Evolutionary conservation across 495 filamentous ascomycete genomes (phyloP).

Genomic region (Aspergillus kassunensis): DNA sequence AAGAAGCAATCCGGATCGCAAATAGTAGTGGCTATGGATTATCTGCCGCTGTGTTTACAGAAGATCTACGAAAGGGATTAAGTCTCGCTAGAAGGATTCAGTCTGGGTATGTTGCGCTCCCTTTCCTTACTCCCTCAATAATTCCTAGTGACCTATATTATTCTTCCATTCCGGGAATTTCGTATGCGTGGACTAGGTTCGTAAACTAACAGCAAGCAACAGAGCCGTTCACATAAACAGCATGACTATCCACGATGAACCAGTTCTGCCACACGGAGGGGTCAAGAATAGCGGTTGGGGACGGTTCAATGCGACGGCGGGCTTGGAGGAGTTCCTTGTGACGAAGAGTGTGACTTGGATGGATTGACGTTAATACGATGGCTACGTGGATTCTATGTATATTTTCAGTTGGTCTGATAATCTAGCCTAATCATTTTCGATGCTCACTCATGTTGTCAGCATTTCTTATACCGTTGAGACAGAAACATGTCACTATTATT

Average conservation of each 20-base stretch:
- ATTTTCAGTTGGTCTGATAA: no score
- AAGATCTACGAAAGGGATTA: conserved; percentile 40
- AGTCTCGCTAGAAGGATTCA: conserved; percentile 43
- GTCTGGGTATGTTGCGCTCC: conserved; percentile 33
- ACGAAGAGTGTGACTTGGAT: conserved; percentile 80
- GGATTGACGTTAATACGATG: conserved; percentile 21
- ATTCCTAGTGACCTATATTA: no score
- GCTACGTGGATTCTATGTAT: not conserved
- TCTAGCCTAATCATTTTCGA: not conserved
- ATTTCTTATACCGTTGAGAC: no score
- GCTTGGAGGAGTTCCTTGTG: conserved; percentile 70
- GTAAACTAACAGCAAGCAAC: not conserved
- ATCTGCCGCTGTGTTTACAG: conserved; percentile 45
- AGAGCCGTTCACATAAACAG: conserved; percentile 81
- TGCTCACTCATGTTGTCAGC: no score
- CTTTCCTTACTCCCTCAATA: not conserved
- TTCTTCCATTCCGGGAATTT: no score
- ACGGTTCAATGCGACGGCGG: conserved; percentile 52
- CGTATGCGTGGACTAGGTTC: not conserved
- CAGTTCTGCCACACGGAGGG: conserved; percentile 74
- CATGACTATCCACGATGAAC: conserved; percentile 85
- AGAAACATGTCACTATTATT: no score
- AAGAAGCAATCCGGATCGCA: conserved; percentile 44
- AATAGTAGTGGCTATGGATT: conserved; percentile 48
- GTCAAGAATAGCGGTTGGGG: conserved; percentile 83